phyloP scores from a whole-genome alignment of 768 basidiomycete species.

The Boletus vermiculosoides region DNA sequence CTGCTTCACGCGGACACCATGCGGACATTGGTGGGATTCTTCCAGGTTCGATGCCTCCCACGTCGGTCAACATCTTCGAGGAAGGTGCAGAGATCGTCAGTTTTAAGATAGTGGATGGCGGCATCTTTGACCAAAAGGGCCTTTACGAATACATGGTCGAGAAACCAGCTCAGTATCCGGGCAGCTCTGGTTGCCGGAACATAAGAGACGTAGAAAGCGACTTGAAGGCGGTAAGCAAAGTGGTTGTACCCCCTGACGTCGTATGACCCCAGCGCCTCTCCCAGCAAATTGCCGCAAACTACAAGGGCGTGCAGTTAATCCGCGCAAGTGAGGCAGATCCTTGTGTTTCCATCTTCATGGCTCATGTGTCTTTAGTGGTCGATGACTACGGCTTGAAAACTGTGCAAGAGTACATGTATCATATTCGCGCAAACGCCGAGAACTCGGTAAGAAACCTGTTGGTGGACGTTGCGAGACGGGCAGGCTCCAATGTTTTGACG shows the following conservation, averaged over 20 bases:
- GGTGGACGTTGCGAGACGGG: slow-evolving; percentile 66
- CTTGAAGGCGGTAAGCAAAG: slow-evolving; percentile 70
- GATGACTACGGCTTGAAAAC: slow-evolving; percentile 81
- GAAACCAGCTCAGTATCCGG: slow-evolving; percentile 76
- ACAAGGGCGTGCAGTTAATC: slow-evolving; percentile 86
- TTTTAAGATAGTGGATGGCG: slow-evolving; percentile 86
- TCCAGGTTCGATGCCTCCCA: slow-evolving; percentile 95
- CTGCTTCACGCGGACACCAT: slow-evolving; percentile 92
- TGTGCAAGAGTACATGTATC: slow-evolving; percentile 92
- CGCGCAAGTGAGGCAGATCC: slow-evolving; percentile 58
- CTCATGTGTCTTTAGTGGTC: slow-evolving; percentile 53
- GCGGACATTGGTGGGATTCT: slow-evolving; percentile 92
- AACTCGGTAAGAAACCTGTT: slow-evolving; percentile 80
- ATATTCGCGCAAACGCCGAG: slow-evolving; percentile 89
- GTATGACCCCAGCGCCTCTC: neutral
- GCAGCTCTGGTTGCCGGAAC: slow-evolving; percentile 85
- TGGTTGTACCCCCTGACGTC: neutral
- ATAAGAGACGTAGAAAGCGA: slow-evolving; percentile 90
- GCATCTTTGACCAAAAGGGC: slow-evolving; percentile 74
- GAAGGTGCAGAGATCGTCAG: slow-evolving; percentile 91
- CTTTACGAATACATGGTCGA: slow-evolving; percentile 80
- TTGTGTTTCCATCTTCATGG: slow-evolving; percentile 1
- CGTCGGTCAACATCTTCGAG: slow-evolving; percentile 85
- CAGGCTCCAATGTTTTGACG: slow-evolving; percentile 60
- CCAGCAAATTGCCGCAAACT: slow-evolving; percentile 92